These are phyloP conservation scores for Penicillium lividum DNA, from an alignment of 495 filamentous ascomycete species.

Conservation along the genomic window DNA sequence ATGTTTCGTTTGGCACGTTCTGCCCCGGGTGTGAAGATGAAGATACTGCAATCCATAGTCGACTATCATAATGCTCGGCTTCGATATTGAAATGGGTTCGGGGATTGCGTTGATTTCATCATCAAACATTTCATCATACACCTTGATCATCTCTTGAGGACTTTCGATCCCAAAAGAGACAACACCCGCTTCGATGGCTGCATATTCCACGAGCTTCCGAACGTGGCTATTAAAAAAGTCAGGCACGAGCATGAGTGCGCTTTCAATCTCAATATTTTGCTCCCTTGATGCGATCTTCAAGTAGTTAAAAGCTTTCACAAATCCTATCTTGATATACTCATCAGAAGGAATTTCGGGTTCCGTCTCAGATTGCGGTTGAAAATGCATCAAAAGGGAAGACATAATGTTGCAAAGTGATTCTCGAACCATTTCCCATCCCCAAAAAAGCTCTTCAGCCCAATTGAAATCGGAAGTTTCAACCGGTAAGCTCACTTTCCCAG, in stretches of 20 bases:
- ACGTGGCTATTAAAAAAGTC: not conserved
- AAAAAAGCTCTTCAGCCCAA: not conserved
- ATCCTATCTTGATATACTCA: not conserved
- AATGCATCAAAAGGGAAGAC: not conserved
- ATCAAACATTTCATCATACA: not conserved
- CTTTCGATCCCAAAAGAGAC: too few species aligned
- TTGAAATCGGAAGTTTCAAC: not conserved
- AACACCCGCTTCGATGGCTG: not conserved
- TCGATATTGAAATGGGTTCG: not conserved
- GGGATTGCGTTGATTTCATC: not conserved
- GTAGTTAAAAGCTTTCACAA: not conserved
- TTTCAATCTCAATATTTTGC: not conserved
- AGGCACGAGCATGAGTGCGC: not conserved
- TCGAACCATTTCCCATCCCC: not conserved
- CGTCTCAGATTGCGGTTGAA: not conserved
- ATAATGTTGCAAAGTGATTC: not conserved
- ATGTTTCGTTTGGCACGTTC: not conserved
- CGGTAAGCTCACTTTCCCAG: not conserved
- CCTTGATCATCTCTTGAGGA: not conserved
- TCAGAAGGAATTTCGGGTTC: not conserved
- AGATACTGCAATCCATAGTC: conserved; percentile 1
- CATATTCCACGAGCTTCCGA: not conserved
- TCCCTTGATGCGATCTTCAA: not conserved
- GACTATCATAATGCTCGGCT: not conserved
- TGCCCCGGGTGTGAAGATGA: not conserved